Base-by-base conservation (phyloP, 306 rosid genomes). In the Calophaca sinica region DNA sequence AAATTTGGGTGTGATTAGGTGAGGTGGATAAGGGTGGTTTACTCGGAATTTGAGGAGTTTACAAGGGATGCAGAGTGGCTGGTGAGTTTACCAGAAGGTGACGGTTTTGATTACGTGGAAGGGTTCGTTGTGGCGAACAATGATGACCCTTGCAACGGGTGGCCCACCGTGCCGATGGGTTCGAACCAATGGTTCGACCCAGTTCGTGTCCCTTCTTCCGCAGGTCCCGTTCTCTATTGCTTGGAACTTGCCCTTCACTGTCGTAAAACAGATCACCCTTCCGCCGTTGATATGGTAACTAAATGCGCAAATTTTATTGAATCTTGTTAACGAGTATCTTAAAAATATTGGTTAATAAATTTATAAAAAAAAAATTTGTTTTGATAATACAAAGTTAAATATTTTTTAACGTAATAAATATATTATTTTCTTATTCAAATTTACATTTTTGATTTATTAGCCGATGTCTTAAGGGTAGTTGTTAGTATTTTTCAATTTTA, bases 51-150 rank as follows among this genome's bases (percentile, higher is more conserved):
- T 72, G 96, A 86, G 49, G 88, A 85, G 9, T 96, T 73, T 76
- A 83, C 88, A 9, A 59, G 78, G 7, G 99, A 96, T 75, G 93
- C 98, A 1, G 99, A 96, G 83, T 82, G 79, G 62, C 87, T 92
- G n/a, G 93, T 92, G 67, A 85, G 77, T 70, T 82, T 58, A 41
- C 72, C 38, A 53, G 93, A 92, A 31, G 84, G 84, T n/a, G 89
- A 88, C 38, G 86, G 90, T 57, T 96, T 96, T 62, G 96, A 92
- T 60, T 96, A 96, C 89, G 89, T 96, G 89, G 99, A 96, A 82
- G 99, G 99, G 5, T 96, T 90, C 51, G 99, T 87, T 4, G 84
- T 96, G 12, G 84, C 85, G 53, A 96, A 96, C 87, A 86, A 79
- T 65, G 84, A 90, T 9, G 91, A 86, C 88, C 91, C 89, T 4